phyloP scores from a whole-genome alignment of 2,329 filamentous ascomycete genomes.

The Phialocephala sp. region DNA sequence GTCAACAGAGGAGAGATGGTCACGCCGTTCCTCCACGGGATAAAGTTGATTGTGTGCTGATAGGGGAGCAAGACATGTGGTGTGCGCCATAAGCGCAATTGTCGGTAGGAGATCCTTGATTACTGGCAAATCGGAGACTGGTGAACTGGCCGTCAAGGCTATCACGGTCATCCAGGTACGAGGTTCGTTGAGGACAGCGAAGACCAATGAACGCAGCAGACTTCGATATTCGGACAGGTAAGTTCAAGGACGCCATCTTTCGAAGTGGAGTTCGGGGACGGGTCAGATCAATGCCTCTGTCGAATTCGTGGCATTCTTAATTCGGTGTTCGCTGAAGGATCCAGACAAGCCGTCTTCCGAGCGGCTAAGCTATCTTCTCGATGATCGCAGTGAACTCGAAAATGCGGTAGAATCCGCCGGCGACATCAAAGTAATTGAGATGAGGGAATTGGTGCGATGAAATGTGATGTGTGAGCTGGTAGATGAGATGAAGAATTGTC shows the following conservation, averaged over 20 bases:
- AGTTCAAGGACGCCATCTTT: conserved; percentile 10
- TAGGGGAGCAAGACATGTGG: conserved; percentile 32
- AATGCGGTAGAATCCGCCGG: not conserved
- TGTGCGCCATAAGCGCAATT: conserved; percentile 37
- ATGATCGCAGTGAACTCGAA: conserved; percentile 6
- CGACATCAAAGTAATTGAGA: conserved; percentile 10
- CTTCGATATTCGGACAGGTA: conserved; percentile 12
- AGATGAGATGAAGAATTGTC: not conserved
- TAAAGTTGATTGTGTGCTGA: conserved; percentile 25
- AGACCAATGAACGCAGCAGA: conserved; percentile 9
- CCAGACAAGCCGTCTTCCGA: conserved; percentile 33
- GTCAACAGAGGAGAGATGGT: conserved; percentile 24
- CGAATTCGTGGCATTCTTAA: conserved; percentile 29
- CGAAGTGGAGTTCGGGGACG: conserved; percentile 22
- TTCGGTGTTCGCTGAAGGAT: conserved; percentile 27
- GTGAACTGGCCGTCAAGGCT: conserved; percentile 9
- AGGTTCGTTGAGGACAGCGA: conserved; percentile 13
- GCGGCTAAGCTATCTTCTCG: conserved; percentile 35
- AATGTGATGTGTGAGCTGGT: conserved; percentile 6
- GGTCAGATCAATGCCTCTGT: conserved; percentile 8
- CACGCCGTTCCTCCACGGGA: conserved; percentile 25
- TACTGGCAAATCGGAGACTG: conserved; percentile 34
- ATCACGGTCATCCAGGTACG: conserved; percentile 30
- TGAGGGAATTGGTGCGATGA: conserved; percentile 4
- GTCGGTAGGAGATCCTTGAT: conserved; percentile 28